phyloP scores from a whole-genome alignment of 192 early-diverging fungal species.

The Tieghemiomyces parasiticus region DNA sequence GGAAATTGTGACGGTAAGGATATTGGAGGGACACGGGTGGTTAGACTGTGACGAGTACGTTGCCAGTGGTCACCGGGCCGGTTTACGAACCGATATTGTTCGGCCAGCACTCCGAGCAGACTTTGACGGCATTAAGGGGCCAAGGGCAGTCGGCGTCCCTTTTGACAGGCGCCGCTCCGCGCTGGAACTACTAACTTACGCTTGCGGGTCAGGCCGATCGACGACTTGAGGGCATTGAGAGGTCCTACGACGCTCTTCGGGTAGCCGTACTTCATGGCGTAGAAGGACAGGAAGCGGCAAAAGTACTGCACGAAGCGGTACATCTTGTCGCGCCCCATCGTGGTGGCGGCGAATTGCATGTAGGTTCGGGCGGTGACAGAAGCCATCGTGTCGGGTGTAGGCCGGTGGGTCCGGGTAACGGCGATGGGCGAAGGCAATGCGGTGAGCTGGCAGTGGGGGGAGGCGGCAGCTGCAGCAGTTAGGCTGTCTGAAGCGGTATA shows the following conservation, averaged over 20 bases:
- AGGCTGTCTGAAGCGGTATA: too few species aligned
- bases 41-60: too few species aligned
- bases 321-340: constrained; percentile 60
- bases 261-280: constrained; percentile 12
- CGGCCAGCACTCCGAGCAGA: too few species aligned
- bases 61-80: too few species aligned
- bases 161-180: too few species aligned
- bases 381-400: constrained; percentile 13
- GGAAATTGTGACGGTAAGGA: too few species aligned
- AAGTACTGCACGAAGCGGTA: constrained; percentile 79
- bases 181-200: constrained; percentile 18
- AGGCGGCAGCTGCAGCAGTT: too few species aligned
- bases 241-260: constrained; percentile 1
- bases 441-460: too few species aligned
- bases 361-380: constrained; percentile 18
- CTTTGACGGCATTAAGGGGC: too few species aligned
- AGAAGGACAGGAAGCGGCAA: constrained; percentile 56
- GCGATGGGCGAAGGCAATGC: background rate
- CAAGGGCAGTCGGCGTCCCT: too few species aligned
- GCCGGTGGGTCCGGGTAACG: background rate
- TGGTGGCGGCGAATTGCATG: constrained; percentile 41
- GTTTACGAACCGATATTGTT: too few species aligned
- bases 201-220: constrained; percentile 2
- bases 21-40: too few species aligned
- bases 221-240: constrained; percentile 3